Percentiles rank a stretch among this genome's conserved stretches.
Evolutionary conservation across 2,329 filamentous ascomycete genomes (phyloP).

Genomic region (Pseudopyricularia javanii): DNA sequence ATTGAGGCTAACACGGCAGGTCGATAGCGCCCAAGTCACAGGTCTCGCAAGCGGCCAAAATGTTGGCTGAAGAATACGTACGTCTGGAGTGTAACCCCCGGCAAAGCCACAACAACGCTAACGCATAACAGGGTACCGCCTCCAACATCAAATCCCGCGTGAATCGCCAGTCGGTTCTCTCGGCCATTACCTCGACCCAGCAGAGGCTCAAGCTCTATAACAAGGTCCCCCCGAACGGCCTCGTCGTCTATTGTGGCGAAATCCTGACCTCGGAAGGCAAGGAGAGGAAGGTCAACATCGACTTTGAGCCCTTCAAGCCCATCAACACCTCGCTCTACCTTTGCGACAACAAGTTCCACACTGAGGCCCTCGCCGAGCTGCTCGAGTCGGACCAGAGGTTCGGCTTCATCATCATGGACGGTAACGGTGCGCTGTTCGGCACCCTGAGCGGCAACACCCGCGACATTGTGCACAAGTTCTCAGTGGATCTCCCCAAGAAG

Average conservation of each 20-base stretch:
- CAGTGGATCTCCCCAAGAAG: slow-evolving; percentile 98
- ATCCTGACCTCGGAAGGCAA: slow-evolving; percentile 98
- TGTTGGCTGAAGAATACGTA: slow-evolving; percentile 99
- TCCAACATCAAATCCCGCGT: slow-evolving; percentile 99
- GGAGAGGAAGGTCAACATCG: slow-evolving; percentile 99
- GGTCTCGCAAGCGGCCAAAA: slow-evolving; percentile 90
- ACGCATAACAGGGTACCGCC: slow-evolving; percentile 62
- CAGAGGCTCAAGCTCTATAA: slow-evolving; percentile 98
- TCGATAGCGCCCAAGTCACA: slow-evolving; percentile 85
- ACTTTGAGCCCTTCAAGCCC: slow-evolving; percentile 99
- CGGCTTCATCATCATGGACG: slow-evolving; percentile 99
- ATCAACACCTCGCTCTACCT: slow-evolving; percentile 99
- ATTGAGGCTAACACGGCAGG: slow-evolving; percentile 8
- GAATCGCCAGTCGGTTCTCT: slow-evolving; percentile 94
- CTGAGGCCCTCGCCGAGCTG: slow-evolving; percentile 89
- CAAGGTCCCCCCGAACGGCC: slow-evolving; percentile 93
- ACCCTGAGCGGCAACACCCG: slow-evolving; percentile 95
- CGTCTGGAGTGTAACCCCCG: slow-evolving; percentile 19
- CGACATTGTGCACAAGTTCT: slow-evolving; percentile 95
- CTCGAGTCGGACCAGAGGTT: slow-evolving; percentile 99
- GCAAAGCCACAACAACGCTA: slow-evolving; percentile 2
- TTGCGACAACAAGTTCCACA: slow-evolving; percentile 99
- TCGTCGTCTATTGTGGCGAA: slow-evolving; percentile 99
- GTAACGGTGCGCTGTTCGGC: slow-evolving; percentile 94
- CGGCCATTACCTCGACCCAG: slow-evolving; percentile 97